phyloP scores from a whole-genome alignment of 2,329 filamentous ascomycete species.

The Chrysosphaeria jannelii region DNA sequence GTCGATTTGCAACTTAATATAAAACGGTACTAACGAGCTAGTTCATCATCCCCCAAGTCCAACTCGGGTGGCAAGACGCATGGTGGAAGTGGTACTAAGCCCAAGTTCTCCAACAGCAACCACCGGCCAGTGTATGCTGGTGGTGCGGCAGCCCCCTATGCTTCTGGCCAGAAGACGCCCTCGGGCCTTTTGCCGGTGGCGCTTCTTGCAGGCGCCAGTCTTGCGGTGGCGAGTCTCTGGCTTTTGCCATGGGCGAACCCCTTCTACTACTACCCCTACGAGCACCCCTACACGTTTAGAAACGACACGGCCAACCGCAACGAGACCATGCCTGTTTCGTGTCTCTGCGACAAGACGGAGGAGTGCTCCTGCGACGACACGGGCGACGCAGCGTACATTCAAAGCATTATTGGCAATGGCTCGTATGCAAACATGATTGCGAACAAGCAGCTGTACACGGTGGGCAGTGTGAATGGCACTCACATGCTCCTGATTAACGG shows the following conservation, averaged over 20 bases:
- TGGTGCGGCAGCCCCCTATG: slow-evolving; percentile 30
- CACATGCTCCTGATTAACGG: slow-evolving; percentile 42
- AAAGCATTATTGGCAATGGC: slow-evolving; percentile 33
- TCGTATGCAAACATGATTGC: slow-evolving; percentile 29
- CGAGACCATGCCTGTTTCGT: slow-evolving; percentile 28
- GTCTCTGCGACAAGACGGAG: slow-evolving; percentile 23
- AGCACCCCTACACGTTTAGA: slow-evolving; percentile 16
- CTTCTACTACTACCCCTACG: slow-evolving; percentile 28
- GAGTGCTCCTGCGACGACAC: slow-evolving; percentile 43
- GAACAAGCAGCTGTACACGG: slow-evolving; percentile 29
- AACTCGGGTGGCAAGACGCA: too few relatives aligned
- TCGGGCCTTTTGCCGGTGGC: slow-evolving; percentile 20
- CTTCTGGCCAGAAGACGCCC: slow-evolving; percentile 18
- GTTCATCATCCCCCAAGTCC: too few relatives aligned
- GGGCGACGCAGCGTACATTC: slow-evolving; percentile 22
- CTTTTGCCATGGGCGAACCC: slow-evolving; percentile 33
- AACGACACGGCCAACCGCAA: slow-evolving; percentile 20
- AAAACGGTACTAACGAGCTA: too few relatives aligned
- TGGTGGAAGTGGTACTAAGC: too few relatives aligned
- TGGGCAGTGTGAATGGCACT: slow-evolving; percentile 31
- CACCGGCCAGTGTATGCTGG: slow-evolving; percentile 39
- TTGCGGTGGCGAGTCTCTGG: slow-evolving; percentile 23
- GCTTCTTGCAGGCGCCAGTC: slow-evolving; percentile 11
- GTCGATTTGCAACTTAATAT: too few relatives aligned
- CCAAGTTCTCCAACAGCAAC: too few relatives aligned